Evolutionary conservation across 1,139 yeast genomes (phyloP), one percentile per base, ranked within the genome.

Genomic region (Casaregolazyma lundiana): DNA sequence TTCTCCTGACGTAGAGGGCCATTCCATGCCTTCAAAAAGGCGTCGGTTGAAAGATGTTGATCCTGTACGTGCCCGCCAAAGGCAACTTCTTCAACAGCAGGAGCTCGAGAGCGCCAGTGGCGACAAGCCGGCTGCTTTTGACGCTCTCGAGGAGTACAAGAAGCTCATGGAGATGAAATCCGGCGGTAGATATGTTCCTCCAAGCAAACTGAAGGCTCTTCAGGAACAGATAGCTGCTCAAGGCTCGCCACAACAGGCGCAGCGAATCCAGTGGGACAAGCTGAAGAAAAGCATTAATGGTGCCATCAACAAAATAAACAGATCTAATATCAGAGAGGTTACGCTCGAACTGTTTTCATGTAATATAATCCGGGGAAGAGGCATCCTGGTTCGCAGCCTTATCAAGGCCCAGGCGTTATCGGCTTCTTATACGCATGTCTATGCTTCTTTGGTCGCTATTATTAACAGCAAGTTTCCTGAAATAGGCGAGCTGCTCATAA

Each of bases 401-500:
- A 80, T 86, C 77, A 73, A 72, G 49, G 72, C 77, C 1, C 88
- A 78, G 59, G 62, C 71, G 6, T 61, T 59, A 8, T 71, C 73
- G 18, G 56, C 59, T 41, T 59, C 65, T 4, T 70, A 68, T 52
- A 72, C 84, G 0, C 67, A 77, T 1, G 70, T 77, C 1, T 80
- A 77, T 59, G 80, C 90, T 0, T 68, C 84, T 0, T 58, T 88
- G 37, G 72, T 77, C 0, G 73, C 82, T 4, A 71, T 84, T 1
- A 50, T 88, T 16, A 84, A 86, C 62, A 74, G 84, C 6, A 80
- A 83, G 56, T 61, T 86, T 4, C 94, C 95, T 0, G 76, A 76
- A 37, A 67, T 88, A 19, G 96, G 96, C 1, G 75, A 75, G 48
- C 61, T 84, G 3, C 53, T 86, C 32, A 63, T 73, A 0, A 62